Evolutionary conservation across 164 flowering plant genomes (phyloP).

Genomic region (Sextonia rubra): DNA sequence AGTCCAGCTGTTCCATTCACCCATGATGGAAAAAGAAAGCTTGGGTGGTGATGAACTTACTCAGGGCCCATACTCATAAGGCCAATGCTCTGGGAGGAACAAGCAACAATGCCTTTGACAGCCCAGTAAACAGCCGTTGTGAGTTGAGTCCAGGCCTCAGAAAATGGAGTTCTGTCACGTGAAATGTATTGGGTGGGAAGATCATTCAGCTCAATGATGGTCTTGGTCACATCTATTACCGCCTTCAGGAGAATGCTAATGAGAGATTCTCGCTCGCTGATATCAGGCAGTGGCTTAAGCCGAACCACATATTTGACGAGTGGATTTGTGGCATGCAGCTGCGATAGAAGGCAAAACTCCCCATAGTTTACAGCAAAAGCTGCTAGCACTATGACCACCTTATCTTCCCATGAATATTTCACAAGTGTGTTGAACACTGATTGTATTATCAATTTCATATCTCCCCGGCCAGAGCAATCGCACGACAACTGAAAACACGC

Average conservation of each 20-base stretch:
- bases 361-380: constrained; percentile 44
- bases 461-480: constrained; percentile 59
- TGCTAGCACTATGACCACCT: constrained; percentile 39
- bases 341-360: constrained; percentile 46
- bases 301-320: constrained; percentile 39
- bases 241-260: constrained; percentile 31
- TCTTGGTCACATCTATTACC: constrained; percentile 37
- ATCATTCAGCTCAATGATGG: constrained; percentile 41
- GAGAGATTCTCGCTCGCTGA: constrained; percentile 37
- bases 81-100: constrained; percentile 34
- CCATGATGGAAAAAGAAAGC: no score
- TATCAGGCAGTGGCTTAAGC: constrained; percentile 48
- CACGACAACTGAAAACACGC: constrained; percentile 38
- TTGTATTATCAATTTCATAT: constrained; percentile 44
- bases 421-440: constrained; percentile 42
- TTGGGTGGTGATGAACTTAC: constrained; percentile 9
- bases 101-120: constrained; percentile 39
- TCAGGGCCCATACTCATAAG: constrained; percentile 27
- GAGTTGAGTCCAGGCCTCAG: constrained; percentile 29
- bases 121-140: constrained; percentile 57
- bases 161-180: constrained; percentile 24
- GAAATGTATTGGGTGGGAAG: constrained; percentile 36
- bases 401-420: constrained; percentile 44
- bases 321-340: constrained; percentile 25
- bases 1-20: no score